Evolutionary conservation across 768 basidiomycete species (phyloP).

Genomic region (Nevesoporus exiguus): DNA sequence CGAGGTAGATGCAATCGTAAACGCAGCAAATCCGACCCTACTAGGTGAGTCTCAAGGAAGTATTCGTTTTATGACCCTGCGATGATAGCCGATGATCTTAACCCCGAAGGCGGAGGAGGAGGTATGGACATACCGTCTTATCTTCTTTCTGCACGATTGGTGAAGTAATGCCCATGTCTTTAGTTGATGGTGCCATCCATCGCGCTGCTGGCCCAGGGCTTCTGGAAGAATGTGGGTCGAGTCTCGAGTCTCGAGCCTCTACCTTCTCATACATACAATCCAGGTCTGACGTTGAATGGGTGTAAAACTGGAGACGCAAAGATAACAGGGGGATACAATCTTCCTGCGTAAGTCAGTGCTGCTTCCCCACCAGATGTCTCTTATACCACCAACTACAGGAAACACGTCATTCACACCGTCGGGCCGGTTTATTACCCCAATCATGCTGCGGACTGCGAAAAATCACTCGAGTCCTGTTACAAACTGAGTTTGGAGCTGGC

Average conservation of each 20-base stretch:
- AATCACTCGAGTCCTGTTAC: conserved; percentile 68
- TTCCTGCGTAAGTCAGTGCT: conserved; percentile 63
- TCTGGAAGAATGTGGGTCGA: conserved; percentile 60
- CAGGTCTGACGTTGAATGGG: conserved; percentile 65
- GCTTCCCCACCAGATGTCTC: neutral
- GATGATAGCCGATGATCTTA: neutral
- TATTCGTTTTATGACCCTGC: neutral
- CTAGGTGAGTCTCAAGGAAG: conserved; percentile 44
- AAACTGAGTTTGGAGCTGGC: conserved; percentile 59
- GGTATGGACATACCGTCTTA: conserved; percentile 38
- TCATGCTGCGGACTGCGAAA: conserved; percentile 43
- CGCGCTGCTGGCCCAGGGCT: conserved; percentile 65
- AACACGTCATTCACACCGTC: conserved; percentile 76
- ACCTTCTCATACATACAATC: conserved; percentile 37
- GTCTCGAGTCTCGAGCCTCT: neutral
- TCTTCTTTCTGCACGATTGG: neutral
- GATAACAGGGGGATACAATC: conserved; percentile 71
- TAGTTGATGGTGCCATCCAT: conserved; percentile 85
- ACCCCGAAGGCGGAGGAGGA: conserved; percentile 67
- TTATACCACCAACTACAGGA: conserved; percentile 36
- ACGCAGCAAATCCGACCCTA: conserved; percentile 74
- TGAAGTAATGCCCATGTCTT: neutral
- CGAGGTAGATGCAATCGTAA: conserved; percentile 72
- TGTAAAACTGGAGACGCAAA: conserved; percentile 73
- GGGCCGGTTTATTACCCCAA: conserved; percentile 58